Evolutionary conservation across 106 monocot genomes (phyloP).

Genomic region (Acorus calamus): DNA sequence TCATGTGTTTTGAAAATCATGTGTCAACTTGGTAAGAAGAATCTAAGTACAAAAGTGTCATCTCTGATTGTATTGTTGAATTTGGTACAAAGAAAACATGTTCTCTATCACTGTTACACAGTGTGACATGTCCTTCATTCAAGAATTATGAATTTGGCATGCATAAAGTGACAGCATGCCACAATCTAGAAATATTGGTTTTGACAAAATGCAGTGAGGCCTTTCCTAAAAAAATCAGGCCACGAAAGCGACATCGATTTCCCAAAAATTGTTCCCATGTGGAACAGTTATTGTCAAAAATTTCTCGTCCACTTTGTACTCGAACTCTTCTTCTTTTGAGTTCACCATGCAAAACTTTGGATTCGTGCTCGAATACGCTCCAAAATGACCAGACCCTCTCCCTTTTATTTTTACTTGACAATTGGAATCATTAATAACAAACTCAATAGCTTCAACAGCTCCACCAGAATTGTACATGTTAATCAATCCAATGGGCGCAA

Average conservation of each 20-base stretch:
- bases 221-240: not conserved
- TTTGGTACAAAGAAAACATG: too few species aligned
- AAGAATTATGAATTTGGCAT: too few species aligned
- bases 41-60: too few species aligned
- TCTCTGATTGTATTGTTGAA: too few species aligned
- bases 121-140: too few species aligned
- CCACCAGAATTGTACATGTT: slow-evolving; percentile 49
- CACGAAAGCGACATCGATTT: slow-evolving; percentile 11
- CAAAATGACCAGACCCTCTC: slow-evolving; percentile 32
- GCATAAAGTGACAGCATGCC: too few species aligned
- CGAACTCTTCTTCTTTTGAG: slow-evolving; percentile 20
- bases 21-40: too few species aligned
- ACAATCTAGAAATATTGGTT: too few species aligned
- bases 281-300: slow-evolving; percentile 32
- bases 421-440: not conserved
- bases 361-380: slow-evolving; percentile 29
- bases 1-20: too few species aligned
- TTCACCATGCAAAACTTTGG: slow-evolving; percentile 24
- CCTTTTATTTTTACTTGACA: slow-evolving; percentile 16
- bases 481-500: slow-evolving; percentile 35
- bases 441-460: slow-evolving; percentile 20
- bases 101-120: too few species aligned
- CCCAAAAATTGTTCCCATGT: slow-evolving; percentile 13
- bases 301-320: slow-evolving; percentile 8
- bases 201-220: not conserved